phyloP scores from a whole-genome alignment of 2,329 filamentous ascomycete species.

The Pseudogymnoascus sp. region DNA sequence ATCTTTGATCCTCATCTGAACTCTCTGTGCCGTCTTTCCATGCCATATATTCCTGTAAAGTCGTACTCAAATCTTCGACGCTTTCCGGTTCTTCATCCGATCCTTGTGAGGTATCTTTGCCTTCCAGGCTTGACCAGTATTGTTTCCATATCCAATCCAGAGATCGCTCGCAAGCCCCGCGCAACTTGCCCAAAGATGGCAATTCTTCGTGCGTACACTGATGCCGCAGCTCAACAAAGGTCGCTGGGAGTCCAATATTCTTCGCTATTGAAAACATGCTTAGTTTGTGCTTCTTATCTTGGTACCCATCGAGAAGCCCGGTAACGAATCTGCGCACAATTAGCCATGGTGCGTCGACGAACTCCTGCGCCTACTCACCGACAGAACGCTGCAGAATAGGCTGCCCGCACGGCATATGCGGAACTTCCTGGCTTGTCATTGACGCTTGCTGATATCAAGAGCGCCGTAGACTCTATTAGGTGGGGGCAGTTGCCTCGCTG shows the following conservation, averaged over 20 bases:
- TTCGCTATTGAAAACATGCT: slow-evolving; percentile 67
- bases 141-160: slow-evolving; percentile 82
- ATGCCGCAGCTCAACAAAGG: slow-evolving; percentile 80
- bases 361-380: slow-evolving; percentile 42
- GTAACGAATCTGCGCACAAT: slow-evolving; percentile 61
- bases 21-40: neutral
- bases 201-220: slow-evolving; percentile 86
- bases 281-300: slow-evolving; percentile 58
- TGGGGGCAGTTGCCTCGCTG: slow-evolving; percentile 69
- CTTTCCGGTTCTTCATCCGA: neutral
- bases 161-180: slow-evolving; percentile 61
- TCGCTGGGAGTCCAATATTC: slow-evolving; percentile 57
- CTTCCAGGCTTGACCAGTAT: slow-evolving; percentile 62
- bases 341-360: neutral
- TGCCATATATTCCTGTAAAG: slow-evolving; percentile 17
- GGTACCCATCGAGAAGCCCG: slow-evolving; percentile 67
- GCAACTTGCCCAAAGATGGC: slow-evolving; percentile 66
- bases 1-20: neutral
- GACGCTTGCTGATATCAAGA: slow-evolving; percentile 62
- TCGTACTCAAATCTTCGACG: slow-evolving; percentile 14
- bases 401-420: slow-evolving; percentile 54
- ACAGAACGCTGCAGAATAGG: slow-evolving; percentile 69
- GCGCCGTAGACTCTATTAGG: slow-evolving; percentile 69
- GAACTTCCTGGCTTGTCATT: slow-evolving; percentile 44
- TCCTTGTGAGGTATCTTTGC: slow-evolving; percentile 22